Evolutionary conservation across 306 rosid genomes (phyloP).

Genomic region (Mimosa pudica): DNA sequence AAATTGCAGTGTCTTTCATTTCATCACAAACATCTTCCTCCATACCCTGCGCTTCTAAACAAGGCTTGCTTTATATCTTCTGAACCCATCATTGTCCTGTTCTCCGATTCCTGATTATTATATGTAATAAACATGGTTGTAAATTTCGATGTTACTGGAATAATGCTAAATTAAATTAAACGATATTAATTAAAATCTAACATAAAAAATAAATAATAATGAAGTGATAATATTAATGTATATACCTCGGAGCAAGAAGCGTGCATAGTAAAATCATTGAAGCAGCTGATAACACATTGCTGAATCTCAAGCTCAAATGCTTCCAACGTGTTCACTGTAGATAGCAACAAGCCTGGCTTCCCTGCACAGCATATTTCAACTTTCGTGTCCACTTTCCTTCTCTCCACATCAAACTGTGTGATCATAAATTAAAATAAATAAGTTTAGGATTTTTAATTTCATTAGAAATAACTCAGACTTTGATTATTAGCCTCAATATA

Average conservation of each 20-base stretch:
- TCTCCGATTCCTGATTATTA: constrained; percentile 52
- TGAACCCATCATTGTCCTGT: constrained; percentile 42
- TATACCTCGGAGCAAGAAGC: constrained; percentile 93
- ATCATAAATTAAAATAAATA: neutral
- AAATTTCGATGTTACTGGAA: neutral
- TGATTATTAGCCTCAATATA: neutral
- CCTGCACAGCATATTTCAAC: constrained; percentile 83
- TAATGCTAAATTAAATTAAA: neutral
- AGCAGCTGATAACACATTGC: constrained; percentile 89
- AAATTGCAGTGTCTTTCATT: neutral
- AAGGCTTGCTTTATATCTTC: constrained; percentile 83
- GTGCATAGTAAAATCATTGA: constrained; percentile 91
- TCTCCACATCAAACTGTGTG: constrained; percentile 82
- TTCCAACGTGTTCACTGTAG: constrained; percentile 78
- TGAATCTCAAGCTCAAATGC: constrained; percentile 92
- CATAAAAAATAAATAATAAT: neutral
- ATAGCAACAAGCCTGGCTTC: constrained; percentile 72
- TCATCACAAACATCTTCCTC: constrained; percentile 79
- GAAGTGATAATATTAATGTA: neutral
- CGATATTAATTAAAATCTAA: neutral
- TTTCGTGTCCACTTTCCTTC: constrained; percentile 54
- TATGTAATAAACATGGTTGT: constrained; percentile 14
- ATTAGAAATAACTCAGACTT: neutral
- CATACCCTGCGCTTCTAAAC: constrained; percentile 90
- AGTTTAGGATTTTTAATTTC: neutral